Evolutionary conservation across 192 early-diverging fungal species (phyloP).

Genomic region (Coemansia sp.): DNA sequence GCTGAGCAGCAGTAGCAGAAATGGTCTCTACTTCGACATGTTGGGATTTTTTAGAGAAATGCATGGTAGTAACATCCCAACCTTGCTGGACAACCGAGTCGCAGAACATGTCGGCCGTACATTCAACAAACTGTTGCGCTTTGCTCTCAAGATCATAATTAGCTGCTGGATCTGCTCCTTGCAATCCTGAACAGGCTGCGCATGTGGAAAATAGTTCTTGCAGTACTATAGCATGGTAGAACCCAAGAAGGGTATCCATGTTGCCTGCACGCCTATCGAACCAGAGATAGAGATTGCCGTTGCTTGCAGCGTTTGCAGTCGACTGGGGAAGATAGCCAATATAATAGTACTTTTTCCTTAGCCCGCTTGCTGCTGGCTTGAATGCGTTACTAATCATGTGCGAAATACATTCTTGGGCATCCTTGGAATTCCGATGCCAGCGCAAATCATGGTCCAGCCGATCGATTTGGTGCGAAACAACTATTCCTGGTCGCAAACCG

Average conservation of each 20-base stretch:
- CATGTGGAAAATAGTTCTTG: neutral
- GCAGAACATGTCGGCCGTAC: slow-evolving; percentile 7
- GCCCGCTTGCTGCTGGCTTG: neutral
- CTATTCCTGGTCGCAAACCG: slow-evolving; percentile 21
- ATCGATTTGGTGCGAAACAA: slow-evolving; percentile 16
- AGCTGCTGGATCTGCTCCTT: neutral
- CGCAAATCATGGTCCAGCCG: slow-evolving; percentile 10
- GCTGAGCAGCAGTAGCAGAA: neutral
- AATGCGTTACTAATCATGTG: slow-evolving; percentile 27
- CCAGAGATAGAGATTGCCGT: slow-evolving; percentile 28
- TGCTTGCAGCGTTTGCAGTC: neutral
- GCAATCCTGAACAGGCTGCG: neutral
- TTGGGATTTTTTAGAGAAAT: slow-evolving; percentile 26
- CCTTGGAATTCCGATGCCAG: neutral
- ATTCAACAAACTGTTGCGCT: slow-evolving; percentile 4
- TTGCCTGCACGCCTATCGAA: slow-evolving; percentile 20
- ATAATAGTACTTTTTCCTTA: slow-evolving; percentile 23
- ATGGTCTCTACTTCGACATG: slow-evolving; percentile 14
- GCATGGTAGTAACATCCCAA: slow-evolving; percentile 39
- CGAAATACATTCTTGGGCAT: slow-evolving; percentile 3
- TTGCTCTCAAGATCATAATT: neutral
- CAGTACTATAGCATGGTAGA: slow-evolving; percentile 30
- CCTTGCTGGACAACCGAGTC: slow-evolving; percentile 16
- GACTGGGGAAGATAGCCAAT: slow-evolving; percentile 23
- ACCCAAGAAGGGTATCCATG: slow-evolving; percentile 26